Evolutionary conservation across 2,329 filamentous ascomycete species (phyloP).

Genomic region (Tolypocladium inflatum): DNA sequence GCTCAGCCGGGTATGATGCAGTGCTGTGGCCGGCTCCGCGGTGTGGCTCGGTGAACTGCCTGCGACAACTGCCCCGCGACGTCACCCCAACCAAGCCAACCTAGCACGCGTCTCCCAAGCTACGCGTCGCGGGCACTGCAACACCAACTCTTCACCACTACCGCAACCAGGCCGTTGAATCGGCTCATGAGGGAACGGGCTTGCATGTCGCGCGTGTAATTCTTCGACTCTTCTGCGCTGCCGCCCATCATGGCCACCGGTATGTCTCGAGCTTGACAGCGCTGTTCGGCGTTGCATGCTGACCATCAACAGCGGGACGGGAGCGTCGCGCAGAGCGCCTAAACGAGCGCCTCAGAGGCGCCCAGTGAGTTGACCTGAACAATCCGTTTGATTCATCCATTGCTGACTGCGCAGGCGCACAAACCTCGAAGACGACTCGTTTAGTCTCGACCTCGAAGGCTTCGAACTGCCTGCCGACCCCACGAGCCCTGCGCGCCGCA

Average conservation of each 20-base stretch:
- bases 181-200: not conserved
- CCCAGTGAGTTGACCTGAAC: conserved; percentile 37
- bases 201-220: not conserved
- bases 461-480: conserved; percentile 21
- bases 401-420: conserved; percentile 30
- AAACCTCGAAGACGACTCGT: conserved; percentile 51
- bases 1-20: no score
- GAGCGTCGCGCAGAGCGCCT: conserved; percentile 52
- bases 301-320: conserved; percentile 13
- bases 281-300: not conserved
- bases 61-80: not conserved
- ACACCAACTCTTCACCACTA: not conserved
- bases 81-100: conserved; percentile 1
- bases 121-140: not conserved
- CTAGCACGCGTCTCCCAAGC: conserved; percentile 1
- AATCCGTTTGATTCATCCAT: not conserved
- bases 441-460: conserved; percentile 41
- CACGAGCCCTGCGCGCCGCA: conserved; percentile 20
- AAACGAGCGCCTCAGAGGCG: conserved; percentile 55
- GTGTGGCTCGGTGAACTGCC: not conserved
- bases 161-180: not conserved
- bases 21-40: no score
- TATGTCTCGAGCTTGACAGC: conserved; percentile 7
- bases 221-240: no score
- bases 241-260: conserved; percentile 24